phyloP scores from a whole-genome alignment of 1,284 basidiomycete genomes.

The Sporisorium reilianum region DNA sequence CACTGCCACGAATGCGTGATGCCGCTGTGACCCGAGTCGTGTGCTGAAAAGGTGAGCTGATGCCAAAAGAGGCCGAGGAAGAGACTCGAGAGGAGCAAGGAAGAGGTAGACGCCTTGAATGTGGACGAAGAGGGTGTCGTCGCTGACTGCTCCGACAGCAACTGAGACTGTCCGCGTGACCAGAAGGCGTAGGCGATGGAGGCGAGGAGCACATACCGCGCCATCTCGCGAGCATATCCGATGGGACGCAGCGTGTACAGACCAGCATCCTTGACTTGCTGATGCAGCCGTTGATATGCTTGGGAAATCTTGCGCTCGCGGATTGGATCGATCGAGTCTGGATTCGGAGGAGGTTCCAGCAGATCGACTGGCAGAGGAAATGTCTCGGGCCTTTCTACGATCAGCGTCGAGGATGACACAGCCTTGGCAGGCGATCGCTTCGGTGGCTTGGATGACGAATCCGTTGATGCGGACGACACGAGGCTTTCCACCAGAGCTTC shows the following conservation, averaged over 20 bases:
- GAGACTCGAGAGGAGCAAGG: conserved; percentile 78
- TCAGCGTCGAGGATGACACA: conserved; percentile 3
- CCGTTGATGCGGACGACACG: not conserved
- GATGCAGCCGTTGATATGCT: conserved; percentile 85
- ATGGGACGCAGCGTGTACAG: conserved; percentile 85
- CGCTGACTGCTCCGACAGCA: conserved; percentile 6
- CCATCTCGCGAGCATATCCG: conserved; percentile 90
- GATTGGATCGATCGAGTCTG: conserved; percentile 72
- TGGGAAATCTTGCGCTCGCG: conserved; percentile 79
- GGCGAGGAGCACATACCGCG: conserved; percentile 80
- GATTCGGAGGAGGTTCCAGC: conserved; percentile 70
- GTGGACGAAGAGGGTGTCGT: not conserved
- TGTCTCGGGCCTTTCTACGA: conserved; percentile 34
- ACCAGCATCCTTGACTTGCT: conserved; percentile 80
- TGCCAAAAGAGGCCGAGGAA: conserved; percentile 92
- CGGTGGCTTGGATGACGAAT: not conserved
- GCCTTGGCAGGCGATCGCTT: not conserved
- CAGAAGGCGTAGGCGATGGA: conserved; percentile 76
- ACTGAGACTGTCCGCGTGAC: conserved; percentile 39
- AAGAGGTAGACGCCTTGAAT: conserved; percentile 33
- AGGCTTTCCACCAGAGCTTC: conserved; percentile 20
- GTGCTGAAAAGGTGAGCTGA: conserved; percentile 90
- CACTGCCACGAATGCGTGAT: conserved; percentile 87
- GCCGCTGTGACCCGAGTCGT: conserved; percentile 94
- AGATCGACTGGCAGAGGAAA: conserved; percentile 65